A percentile compares a stretch with the other conserved stretches of the same genome.
Conservation (phyloP, 208 protist genomes). For the Angomonas deanei region DNA sequence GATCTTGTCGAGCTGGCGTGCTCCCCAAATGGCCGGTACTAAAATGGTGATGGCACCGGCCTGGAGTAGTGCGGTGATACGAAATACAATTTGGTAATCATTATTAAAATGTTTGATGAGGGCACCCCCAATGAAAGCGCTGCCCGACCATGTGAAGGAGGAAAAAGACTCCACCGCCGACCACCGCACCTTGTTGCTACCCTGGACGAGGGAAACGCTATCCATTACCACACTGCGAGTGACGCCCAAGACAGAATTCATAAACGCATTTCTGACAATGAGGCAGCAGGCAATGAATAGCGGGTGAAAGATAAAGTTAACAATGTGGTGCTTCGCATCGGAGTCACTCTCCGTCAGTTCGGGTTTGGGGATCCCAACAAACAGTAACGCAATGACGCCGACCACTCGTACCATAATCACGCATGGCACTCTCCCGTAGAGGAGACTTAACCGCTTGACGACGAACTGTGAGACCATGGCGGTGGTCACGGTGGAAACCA, state of each 20-base stretch:
- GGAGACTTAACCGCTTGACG: not conserved
- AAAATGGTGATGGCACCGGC: conserved; percentile 21
- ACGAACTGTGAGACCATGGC: conserved; percentile 14
- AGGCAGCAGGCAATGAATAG: not conserved
- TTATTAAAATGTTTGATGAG: conserved; percentile 19
- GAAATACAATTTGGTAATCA: conserved; percentile 42
- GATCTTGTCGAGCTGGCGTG: not conserved
- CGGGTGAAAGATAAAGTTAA: not conserved
- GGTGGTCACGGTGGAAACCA: conserved; percentile 23
- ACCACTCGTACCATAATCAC: conserved; percentile 27
- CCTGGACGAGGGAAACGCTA: conserved; percentile 24
- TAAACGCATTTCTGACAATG: conserved; percentile 38
- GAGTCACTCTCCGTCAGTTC: not conserved
- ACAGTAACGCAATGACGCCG: conserved; percentile 23
- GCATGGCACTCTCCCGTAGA: not conserved
- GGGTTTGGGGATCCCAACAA: conserved; percentile 10
- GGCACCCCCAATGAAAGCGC: conserved; percentile 49
- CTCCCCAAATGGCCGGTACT: not conserved
- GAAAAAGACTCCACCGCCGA: conserved; percentile 58
- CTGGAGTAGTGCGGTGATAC: conserved; percentile 47
- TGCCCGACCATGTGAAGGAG: conserved; percentile 56
- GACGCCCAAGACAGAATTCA: conserved; percentile 58
- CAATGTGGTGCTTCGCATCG: not conserved
- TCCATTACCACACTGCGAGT: conserved; percentile 76
- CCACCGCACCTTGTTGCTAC: not conserved